Base-by-base conservation (phyloP, 2,329 filamentous ascomycete genomes). In the Metarhizium sp. region DNA sequence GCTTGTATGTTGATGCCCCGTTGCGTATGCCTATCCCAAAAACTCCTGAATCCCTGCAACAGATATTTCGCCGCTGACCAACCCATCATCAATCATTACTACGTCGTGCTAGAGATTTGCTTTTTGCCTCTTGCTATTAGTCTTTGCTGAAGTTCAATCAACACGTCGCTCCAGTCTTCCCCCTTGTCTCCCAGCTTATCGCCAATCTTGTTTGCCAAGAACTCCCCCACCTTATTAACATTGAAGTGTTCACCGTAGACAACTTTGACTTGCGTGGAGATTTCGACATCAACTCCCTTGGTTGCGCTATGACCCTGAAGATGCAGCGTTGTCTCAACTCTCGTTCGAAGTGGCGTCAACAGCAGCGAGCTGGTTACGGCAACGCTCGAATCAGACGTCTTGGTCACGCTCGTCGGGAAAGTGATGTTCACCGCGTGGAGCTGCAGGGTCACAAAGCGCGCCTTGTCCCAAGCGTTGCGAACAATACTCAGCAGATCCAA, bases 211-310 rank as follows among this genome's bases (percentile, higher is more conserved):
- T 78, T 78, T 13, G 73, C 68, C 59, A 94, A 65, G 61, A 88
- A 91, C 55, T 90, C 86, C n/a, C 73, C 75, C 75, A 94, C 85
- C 69, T 89, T 91, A 51, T 76, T 80, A 60, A 84, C 82, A 60
- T 90, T 88, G 67, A 92, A 91, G 57, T 80, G 78, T 70, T 92
- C 88, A 0, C 89, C 89, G 66, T 94, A 94, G 2, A 90, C 74
- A 1, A 92, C 82, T 53, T 75, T 76, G 0, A 84, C 87, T 25
- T 72, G 73, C 1, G 78, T 75, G 6, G 71, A 71, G 29, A 87
- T 71, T 14, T 69, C 67, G 40, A 89, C 75, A 1, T 80, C 76
- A 11, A 86, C 71, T 3, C 78, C 76, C n/a, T 75, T 73, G 1
- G 71, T 70, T 0, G 70, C 71, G 51, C 70, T 73, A 10, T 70